Evolutionary conservation across 257 asterid species (phyloP), one percentile per base, ranked within the genome.

Genomic region (Scutellaria barbata): DNA sequence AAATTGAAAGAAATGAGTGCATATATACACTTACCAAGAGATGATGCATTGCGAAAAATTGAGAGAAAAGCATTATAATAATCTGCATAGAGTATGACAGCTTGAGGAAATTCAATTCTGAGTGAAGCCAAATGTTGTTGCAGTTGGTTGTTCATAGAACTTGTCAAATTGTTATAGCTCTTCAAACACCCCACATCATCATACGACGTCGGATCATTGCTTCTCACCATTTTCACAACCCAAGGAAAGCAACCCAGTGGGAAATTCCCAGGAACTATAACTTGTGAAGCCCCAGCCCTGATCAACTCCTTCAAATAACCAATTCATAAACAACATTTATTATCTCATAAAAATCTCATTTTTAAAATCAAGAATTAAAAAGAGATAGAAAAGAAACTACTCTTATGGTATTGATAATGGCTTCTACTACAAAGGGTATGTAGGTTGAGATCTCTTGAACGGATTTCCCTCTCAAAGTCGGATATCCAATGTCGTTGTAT

Each of bases 151-250:
- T 76, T 76, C 14, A 55, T 35, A 9, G 4, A 37, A 10, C 3
- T 5, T n/a, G 50, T 22, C 4, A 76, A 47, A 43, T 76, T 30
- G 6, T 76, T 76, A 33, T 51, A 4, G 30, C 16, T 39, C n/a
- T 6, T 71, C 55, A 72, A 10, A 40, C 84, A 80, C 7, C 84
- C 81, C 0, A 51, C 0, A 1, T 54, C 70, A 14, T 76, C 84
- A 5, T 60, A 75, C 6, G n/a, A 0, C 16, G 25, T 16, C 0
- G 76, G 8, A 13, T 41, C 45, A 1, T 43, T 42, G 46, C 14
- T 62, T 8, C 1, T 2, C 3, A 37, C 10, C 6, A 11, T 9
- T 20, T 39, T 22, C 0, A 50, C 13, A 39, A 0, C 6, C 41
- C 9, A 14, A 20, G 75, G 71, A 50, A 68, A 51, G 22, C 76